These are phyloP conservation scores for Coemansia sp. DNA, from an alignment of 192 early-diverging fungal species.

Conservation along the genomic window DNA sequence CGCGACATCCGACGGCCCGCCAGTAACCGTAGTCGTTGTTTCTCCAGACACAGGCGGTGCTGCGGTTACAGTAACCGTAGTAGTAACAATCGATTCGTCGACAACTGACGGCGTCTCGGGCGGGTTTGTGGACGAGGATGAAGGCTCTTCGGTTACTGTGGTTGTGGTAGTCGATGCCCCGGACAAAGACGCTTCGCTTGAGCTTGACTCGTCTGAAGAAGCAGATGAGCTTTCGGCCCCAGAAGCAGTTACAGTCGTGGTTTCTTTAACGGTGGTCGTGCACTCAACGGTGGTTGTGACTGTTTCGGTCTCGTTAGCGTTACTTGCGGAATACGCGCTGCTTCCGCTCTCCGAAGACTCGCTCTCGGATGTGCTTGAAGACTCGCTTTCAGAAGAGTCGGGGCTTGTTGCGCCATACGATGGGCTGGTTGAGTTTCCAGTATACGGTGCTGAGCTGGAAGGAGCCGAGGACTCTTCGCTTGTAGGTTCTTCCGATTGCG, in stretches of 20 bases:
- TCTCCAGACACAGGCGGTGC: too few relatives aligned
- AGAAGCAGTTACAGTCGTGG: background rate
- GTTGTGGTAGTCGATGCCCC: background rate
- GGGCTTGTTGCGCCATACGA: background rate
- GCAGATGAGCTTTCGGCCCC: background rate
- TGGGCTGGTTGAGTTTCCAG: background rate
- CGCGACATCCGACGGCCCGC: background rate
- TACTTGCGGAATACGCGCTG: background rate
- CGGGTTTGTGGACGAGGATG: background rate
- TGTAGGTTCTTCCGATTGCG: too few relatives aligned
- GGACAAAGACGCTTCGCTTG: too few relatives aligned
- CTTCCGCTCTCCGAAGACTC: background rate
- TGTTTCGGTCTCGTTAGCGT: background rate
- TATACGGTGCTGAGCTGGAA: background rate
- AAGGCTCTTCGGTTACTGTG: background rate
- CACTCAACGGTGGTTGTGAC: background rate
- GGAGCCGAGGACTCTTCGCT: background rate
- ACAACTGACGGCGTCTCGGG: too few relatives aligned
- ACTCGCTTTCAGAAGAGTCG: background rate
- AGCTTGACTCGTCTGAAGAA: too few relatives aligned
- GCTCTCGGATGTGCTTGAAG: too few relatives aligned
- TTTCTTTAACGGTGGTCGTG: background rate
- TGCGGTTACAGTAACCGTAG: too few relatives aligned
- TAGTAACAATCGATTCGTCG: too few relatives aligned
- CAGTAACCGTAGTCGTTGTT: conserved; percentile 13